Evolutionary conservation across 148 eudicot genomes (phyloP).

Genomic region (Fagopyrum esculentum): DNA sequence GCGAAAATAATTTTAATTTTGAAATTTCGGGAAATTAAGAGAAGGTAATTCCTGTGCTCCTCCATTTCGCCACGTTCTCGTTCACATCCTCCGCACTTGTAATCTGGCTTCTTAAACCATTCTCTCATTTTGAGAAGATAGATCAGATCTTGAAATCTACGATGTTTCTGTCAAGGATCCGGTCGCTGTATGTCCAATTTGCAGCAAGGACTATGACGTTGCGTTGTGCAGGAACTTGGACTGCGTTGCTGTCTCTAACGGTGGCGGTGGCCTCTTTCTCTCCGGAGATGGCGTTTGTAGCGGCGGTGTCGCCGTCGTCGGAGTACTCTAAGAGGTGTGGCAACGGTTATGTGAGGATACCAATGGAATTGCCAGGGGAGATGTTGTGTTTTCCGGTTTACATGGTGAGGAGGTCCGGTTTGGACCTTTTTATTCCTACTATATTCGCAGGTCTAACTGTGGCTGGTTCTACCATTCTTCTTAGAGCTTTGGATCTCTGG

Average conservation of each 20-base stretch:
- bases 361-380: slow-evolving; percentile 32
- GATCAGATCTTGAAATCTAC: slow-evolving; percentile 2
- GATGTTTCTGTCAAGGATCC: slow-evolving; percentile 18
- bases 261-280: slow-evolving; percentile 24
- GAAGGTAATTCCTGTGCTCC: slow-evolving; percentile 7
- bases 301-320: slow-evolving; percentile 20
- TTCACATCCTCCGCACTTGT: not conserved
- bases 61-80: not conserved
- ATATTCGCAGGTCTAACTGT: slow-evolving; percentile 27
- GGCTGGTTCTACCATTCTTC: slow-evolving; percentile 22
- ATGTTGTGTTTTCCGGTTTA: slow-evolving; percentile 30
- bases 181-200: slow-evolving; percentile 9
- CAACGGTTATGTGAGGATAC: slow-evolving; percentile 21
- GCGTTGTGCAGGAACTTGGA: slow-evolving; percentile 24
- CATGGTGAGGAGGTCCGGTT: slow-evolving; percentile 22
- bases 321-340: slow-evolving; percentile 17
- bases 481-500: slow-evolving; percentile 16
- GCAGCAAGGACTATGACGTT: slow-evolving; percentile 3
- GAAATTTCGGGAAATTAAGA: not conserved
- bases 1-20: not conserved
- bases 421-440: slow-evolving; percentile 26
- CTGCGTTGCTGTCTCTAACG: slow-evolving; percentile 15
- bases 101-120: not conserved
- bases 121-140: not conserved
- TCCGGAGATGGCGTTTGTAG: slow-evolving; percentile 29